Evolutionary conservation across 2,329 filamentous ascomycete genomes (phyloP).

Genomic region (Fusarium sororula): DNA sequence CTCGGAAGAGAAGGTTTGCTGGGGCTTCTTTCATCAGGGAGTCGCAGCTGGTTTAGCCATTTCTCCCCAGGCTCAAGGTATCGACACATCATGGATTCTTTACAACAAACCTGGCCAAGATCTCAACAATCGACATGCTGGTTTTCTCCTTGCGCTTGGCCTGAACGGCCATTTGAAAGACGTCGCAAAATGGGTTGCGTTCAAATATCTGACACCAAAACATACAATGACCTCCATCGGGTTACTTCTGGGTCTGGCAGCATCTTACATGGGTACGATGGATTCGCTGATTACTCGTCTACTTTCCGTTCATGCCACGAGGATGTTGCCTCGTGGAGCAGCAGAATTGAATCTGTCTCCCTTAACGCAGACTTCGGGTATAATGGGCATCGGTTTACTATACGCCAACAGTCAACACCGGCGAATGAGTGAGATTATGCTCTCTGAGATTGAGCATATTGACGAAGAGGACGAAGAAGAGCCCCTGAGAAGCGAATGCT

Average conservation of each 20-base stretch:
- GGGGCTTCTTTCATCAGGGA: constrained; percentile 98
- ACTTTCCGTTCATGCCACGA: constrained; percentile 93
- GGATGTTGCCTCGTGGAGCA: constrained; percentile 90
- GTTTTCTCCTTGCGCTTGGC: constrained; percentile 88
- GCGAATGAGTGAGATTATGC: constrained; percentile 98
- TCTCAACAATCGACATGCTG: constrained; percentile 94
- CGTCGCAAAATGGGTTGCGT: constrained; percentile 97
- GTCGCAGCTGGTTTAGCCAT: constrained; percentile 93
- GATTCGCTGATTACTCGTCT: constrained; percentile 93
- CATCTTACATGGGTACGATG: constrained; percentile 96
- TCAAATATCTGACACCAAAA: constrained; percentile 98
- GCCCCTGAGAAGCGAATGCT: constrained; percentile 90
- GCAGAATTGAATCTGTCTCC: constrained; percentile 94
- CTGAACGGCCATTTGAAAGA: constrained; percentile 94
- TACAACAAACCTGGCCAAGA: constrained; percentile 93
- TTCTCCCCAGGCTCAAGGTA: constrained; percentile 87
- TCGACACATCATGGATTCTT: constrained; percentile 98
- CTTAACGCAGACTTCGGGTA: constrained; percentile 91
- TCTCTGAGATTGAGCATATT: constrained; percentile 93
- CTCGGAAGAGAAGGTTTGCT: constrained; percentile 95
- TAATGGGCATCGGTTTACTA: constrained; percentile 95
- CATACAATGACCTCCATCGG: constrained; percentile 99
- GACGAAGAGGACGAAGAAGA: constrained; percentile 85
- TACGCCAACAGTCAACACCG: constrained; percentile 97
- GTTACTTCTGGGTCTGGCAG: constrained; percentile 88